These are phyloP conservation scores for Bipolaris oryzae DNA, from an alignment of 2,329 filamentous ascomycete genomes.

Conservation along the genomic window DNA sequence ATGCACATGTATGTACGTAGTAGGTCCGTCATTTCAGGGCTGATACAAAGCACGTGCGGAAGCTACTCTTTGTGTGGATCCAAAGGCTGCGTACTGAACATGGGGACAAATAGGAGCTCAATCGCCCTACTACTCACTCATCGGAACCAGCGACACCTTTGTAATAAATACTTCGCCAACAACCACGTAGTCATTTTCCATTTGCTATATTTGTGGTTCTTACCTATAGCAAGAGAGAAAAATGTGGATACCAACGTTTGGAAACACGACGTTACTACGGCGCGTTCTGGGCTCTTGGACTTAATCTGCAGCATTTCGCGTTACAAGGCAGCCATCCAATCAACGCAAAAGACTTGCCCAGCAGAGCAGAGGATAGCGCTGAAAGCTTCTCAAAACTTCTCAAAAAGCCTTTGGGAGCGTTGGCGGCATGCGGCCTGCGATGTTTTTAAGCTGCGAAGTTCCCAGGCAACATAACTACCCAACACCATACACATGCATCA, in stretches of 20 bases:
- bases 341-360: not conserved
- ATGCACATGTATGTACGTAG: no score
- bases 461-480: not conserved
- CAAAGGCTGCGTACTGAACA: not conserved
- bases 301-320: not conserved
- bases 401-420: not conserved
- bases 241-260: not conserved
- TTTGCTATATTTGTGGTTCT: not conserved
- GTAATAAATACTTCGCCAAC: not conserved
- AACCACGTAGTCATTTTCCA: not conserved
- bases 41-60: not conserved
- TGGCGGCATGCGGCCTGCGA: not conserved
- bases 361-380: not conserved
- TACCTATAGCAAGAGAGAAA: not conserved
- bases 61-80: not conserved
- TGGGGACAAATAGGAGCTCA: not conserved
- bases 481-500: not conserved
- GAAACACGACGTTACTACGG: not conserved
- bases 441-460: not conserved
- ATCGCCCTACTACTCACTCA: not conserved
- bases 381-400: slow-evolving; percentile 2
- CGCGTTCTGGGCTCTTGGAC: not conserved
- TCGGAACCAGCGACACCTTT: not conserved
- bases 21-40: not conserved
- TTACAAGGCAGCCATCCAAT: not conserved